These are phyloP conservation scores for Hypoxylon sp. DNA, from an alignment of 2,329 filamentous ascomycete species.

Conservation along the genomic window DNA sequence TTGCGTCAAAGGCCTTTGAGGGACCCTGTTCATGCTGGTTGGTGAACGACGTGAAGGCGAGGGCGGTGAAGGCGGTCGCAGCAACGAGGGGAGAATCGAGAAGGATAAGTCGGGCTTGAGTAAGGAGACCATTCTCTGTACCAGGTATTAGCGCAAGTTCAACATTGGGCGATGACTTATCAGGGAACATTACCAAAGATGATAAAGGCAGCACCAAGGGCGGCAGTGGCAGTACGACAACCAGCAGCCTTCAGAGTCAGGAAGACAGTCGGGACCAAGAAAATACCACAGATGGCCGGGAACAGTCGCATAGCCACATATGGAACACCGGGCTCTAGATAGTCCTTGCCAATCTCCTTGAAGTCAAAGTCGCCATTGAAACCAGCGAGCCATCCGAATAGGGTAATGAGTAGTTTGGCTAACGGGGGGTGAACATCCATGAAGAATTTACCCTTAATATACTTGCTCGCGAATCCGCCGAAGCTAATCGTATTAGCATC, in stretches of 20 bases:
- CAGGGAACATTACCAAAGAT: slow-evolving; percentile 81
- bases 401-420: slow-evolving; percentile 94
- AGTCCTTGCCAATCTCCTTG: slow-evolving; percentile 99
- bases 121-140: slow-evolving; percentile 92
- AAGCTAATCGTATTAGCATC: slow-evolving; percentile 71
- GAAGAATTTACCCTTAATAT: slow-evolving; percentile 99
- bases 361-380: slow-evolving; percentile 98
- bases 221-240: slow-evolving; percentile 87
- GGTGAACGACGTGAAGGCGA: slow-evolving; percentile 92
- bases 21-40: slow-evolving; percentile 98
- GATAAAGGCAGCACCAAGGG: slow-evolving; percentile 85
- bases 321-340: slow-evolving; percentile 91
- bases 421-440: slow-evolving; percentile 99
- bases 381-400: slow-evolving; percentile 93
- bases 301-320: slow-evolving; percentile 98
- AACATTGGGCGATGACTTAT: slow-evolving; percentile 35
- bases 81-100: slow-evolving; percentile 95
- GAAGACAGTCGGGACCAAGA: slow-evolving; percentile 93
- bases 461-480: slow-evolving; percentile 97
- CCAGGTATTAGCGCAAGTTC: slow-evolving; percentile 16
- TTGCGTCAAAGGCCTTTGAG: slow-evolving; percentile 84
- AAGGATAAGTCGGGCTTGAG: slow-evolving; percentile 94
- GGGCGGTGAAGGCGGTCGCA: slow-evolving; percentile 90
- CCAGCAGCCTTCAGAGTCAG: slow-evolving; percentile 91
- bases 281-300: slow-evolving; percentile 88